These are phyloP conservation scores for Nitzschia sp. DNA, from an alignment of 108 stramenopile species.

Conservation along the genomic window DNA sequence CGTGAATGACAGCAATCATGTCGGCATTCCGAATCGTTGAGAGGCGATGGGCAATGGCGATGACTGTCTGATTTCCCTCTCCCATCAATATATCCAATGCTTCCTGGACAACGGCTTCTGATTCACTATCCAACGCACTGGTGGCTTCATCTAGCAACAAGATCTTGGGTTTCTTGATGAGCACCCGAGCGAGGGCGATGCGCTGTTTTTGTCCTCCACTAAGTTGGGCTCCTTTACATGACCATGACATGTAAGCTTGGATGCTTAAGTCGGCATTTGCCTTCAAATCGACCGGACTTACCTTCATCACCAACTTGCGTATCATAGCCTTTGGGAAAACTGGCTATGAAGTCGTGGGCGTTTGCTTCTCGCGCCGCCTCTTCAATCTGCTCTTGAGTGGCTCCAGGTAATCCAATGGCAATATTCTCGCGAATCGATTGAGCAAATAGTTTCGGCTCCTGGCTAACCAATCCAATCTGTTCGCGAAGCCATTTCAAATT, in stretches of 20 bases:
- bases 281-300: too few relatives aligned
- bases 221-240: constrained; percentile 2
- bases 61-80: constrained; percentile 56
- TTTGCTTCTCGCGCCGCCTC: constrained; percentile 81
- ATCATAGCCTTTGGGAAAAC: constrained; percentile 67
- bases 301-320: constrained; percentile 65
- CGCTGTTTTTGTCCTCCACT: constrained; percentile 38
- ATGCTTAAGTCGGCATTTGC: too few relatives aligned
- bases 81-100: constrained; percentile 68
- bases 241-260: too few relatives aligned
- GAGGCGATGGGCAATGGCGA: constrained; percentile 92
- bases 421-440: constrained; percentile 52
- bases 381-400: constrained; percentile 58
- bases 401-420: constrained; percentile 56
- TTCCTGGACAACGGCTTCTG: constrained; percentile 34
- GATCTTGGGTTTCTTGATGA: constrained; percentile 65
- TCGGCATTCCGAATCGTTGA: constrained; percentile 88
- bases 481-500: constrained; percentile 80
- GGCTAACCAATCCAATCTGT: constrained; percentile 85
- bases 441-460: constrained; percentile 88
- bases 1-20: constrained; percentile 83
- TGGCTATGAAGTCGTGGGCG: constrained; percentile 78
- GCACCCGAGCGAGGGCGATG: constrained; percentile 84
- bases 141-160: constrained; percentile 74
- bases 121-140: constrained; percentile 36